A percentile compares a stretch with the other conserved stretches of the same genome.
Evolutionary conservation across 225 moss, liverwort and hornwort species (phyloP).

Genomic region (Polytrichum commune): DNA sequence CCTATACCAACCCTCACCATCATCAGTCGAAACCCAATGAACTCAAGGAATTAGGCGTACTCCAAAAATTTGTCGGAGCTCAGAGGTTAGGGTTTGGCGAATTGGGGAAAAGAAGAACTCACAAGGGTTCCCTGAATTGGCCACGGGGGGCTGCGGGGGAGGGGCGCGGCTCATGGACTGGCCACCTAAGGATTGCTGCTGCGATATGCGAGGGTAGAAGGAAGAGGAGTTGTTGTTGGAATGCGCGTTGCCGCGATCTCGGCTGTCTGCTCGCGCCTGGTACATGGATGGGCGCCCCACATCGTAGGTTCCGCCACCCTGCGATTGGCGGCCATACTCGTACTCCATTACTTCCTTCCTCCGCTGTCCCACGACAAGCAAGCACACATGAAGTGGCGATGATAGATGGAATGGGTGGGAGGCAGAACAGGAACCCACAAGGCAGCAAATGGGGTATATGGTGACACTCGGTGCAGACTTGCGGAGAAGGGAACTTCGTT

Average conservation of each 20-base stretch:
- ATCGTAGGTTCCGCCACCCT: conserved; percentile 38
- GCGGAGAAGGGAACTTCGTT: no score
- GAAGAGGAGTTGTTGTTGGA: conserved; percentile 21
- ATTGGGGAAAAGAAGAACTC: conserved; percentile 19
- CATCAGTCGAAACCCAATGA: not conserved
- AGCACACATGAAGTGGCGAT: no score
- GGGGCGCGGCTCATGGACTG: conserved; percentile 47
- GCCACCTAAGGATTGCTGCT: conserved; percentile 31
- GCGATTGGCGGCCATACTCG: conserved; percentile 32
- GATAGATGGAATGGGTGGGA: not conserved
- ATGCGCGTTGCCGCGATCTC: conserved; percentile 1
- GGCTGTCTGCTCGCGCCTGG: conserved; percentile 15
- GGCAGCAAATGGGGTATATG: no score
- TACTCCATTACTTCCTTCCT: conserved; percentile 33
- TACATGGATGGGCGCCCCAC: conserved; percentile 21
- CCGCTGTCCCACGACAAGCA: not conserved
- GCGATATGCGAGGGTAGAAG: conserved; percentile 75
- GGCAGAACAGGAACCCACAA: not conserved
- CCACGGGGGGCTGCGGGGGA: conserved; percentile 23
- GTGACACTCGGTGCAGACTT: no score
- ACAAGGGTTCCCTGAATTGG: conserved; percentile 48
- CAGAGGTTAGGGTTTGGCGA: not conserved
- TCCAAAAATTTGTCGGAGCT: not conserved
- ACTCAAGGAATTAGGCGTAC: not conserved
- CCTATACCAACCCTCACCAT: not conserved